Conservation (phyloP, 495 filamentous ascomycete species). For the Podospora pseudoanserina region DNA sequence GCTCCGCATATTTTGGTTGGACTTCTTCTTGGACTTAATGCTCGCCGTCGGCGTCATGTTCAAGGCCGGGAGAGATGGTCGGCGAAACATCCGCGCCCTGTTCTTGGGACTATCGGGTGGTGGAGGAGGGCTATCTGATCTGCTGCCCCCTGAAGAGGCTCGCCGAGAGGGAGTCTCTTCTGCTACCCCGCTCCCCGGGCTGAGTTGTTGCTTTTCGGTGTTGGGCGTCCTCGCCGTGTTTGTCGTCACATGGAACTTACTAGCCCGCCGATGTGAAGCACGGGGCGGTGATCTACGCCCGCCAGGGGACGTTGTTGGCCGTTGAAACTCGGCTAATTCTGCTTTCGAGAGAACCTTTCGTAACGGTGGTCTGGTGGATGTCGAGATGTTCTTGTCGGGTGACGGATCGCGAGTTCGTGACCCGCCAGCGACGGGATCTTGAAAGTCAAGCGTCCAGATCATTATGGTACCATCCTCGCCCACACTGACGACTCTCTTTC, state of each 20-base stretch:
- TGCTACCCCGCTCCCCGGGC: constrained; percentile 28
- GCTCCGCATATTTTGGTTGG: constrained; percentile 22
- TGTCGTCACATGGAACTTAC: constrained; percentile 35
- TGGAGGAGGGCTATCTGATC: constrained; percentile 39
- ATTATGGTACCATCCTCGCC: constrained; percentile 83
- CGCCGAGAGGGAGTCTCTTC: constrained; percentile 42
- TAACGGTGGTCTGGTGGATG: constrained; percentile 60
- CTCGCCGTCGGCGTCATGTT: constrained; percentile 51
- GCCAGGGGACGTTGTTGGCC: constrained; percentile 55
- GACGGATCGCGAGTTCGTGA: constrained; percentile 43
- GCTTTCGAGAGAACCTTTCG: constrained; percentile 70
- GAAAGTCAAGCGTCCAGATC: constrained; percentile 66
- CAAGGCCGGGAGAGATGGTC: constrained; percentile 58
- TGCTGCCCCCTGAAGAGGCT: constrained; percentile 34
- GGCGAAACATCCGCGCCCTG: constrained; percentile 39
- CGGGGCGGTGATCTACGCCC: constrained; percentile 61
- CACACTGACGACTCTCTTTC: constrained; percentile 63
- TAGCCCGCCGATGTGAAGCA: constrained; percentile 44
- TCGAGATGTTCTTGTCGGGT: constrained; percentile 49
- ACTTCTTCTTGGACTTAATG: constrained; percentile 41
- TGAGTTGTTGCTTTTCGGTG: constrained; percentile 25
- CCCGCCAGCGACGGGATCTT: constrained; percentile 31
- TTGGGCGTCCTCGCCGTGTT: constrained; percentile 36
- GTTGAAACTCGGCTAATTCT: constrained; percentile 74
- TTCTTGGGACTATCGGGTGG: constrained; percentile 46